Conservation (phyloP, 768 basidiomycete genomes). For the Cystobasidium onofrii region DNA sequence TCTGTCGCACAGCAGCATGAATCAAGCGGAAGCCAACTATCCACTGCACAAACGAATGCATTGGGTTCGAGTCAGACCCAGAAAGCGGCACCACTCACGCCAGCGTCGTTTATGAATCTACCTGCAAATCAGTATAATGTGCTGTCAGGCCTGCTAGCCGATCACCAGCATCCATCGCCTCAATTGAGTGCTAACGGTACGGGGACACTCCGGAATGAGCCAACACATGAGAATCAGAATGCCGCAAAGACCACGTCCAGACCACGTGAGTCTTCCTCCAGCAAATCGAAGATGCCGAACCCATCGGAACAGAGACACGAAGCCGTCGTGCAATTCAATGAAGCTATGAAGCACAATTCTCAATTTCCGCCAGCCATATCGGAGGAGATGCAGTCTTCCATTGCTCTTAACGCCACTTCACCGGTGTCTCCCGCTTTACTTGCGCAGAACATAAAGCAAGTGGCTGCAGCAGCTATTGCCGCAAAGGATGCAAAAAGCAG, state of each 20-base stretch:
- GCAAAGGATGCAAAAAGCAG: slow-evolving; percentile 20
- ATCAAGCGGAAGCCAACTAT: too few relatives aligned
- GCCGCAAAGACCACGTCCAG: neutral
- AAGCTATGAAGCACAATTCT: neutral
- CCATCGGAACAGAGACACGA: neutral
- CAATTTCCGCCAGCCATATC: neutral
- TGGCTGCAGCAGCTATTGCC: slow-evolving; percentile 21
- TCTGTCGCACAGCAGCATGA: neutral
- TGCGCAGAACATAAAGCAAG: slow-evolving; percentile 11
- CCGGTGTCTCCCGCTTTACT: slow-evolving; percentile 11
- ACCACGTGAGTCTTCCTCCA: neutral
- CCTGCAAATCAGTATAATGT: slow-evolving; percentile 39
- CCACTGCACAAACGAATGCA: neutral
- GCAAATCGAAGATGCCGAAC: neutral
- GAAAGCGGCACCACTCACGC: slow-evolving; percentile 62
- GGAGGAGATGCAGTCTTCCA: neutral
- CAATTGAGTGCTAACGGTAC: neutral
- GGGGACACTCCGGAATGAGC: too few relatives aligned
- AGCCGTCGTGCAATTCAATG: neutral
- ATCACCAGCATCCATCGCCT: neutral
- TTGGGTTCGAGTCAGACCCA: neutral
- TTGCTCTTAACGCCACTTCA: neutral
- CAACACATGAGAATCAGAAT: neutral
- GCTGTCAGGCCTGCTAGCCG: slow-evolving; percentile 18
- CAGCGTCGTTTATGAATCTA: slow-evolving; percentile 86